Conservation (phyloP, 2,329 filamentous ascomycete species). For the Diaporthe capsici region DNA sequence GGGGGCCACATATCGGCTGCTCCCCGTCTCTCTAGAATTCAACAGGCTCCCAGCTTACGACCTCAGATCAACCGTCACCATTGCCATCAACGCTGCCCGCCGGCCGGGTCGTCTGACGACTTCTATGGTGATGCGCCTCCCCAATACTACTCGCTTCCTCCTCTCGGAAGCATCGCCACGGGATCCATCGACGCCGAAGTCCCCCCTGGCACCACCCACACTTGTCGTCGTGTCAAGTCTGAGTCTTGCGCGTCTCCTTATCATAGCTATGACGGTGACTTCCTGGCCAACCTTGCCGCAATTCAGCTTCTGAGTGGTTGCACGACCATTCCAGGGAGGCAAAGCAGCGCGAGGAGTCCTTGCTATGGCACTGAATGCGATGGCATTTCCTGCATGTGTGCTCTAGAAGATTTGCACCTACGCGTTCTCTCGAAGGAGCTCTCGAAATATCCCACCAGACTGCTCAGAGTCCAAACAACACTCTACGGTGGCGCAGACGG, state of each 20-base stretch:
- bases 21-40: background rate
- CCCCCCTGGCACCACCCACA: background rate
- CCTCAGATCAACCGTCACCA: background rate
- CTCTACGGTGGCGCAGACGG: background rate
- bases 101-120: background rate
- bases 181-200: background rate
- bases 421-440: background rate
- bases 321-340: background rate
- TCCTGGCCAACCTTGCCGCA: conserved; percentile 39
- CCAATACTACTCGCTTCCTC: background rate
- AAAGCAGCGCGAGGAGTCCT: background rate
- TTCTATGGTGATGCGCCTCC: background rate
- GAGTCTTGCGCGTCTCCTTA: background rate
- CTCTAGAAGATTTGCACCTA: background rate
- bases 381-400: no score
- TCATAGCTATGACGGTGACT: background rate
- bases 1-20: background rate
- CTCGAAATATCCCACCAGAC: background rate
- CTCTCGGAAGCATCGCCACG: no score
- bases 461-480: background rate
- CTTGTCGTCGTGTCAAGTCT: conserved; percentile 8
- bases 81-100: background rate
- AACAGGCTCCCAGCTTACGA: background rate
- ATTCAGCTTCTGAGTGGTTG: conserved; percentile 39
- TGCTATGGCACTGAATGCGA: background rate